phyloP scores from a whole-genome alignment of 306 rosid species.

The Argentina anserina region DNA sequence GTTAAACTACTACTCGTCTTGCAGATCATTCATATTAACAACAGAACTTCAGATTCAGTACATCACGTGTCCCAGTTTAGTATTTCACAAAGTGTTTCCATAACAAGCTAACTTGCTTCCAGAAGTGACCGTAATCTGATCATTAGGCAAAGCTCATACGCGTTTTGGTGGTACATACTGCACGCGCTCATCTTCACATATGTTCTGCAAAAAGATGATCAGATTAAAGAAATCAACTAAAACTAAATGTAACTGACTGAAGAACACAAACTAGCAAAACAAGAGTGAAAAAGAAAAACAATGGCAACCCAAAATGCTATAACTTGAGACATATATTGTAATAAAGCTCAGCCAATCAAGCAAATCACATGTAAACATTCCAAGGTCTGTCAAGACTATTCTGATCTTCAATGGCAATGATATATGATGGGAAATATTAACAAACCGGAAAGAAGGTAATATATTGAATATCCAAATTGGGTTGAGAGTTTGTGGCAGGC shows the following conservation, averaged over 20 bases:
- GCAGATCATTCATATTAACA: neutral
- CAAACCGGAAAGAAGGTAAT: neutral
- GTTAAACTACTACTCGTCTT: neutral
- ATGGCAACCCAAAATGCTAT: neutral
- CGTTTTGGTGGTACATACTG: constrained; percentile 77
- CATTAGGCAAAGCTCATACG: constrained; percentile 18
- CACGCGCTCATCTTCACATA: constrained; percentile 73
- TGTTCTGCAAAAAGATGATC: constrained; percentile 43
- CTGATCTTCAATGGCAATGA: neutral
- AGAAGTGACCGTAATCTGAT: neutral
- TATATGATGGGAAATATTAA: neutral
- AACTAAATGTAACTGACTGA: neutral
- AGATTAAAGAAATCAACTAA: neutral
- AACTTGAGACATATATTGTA: too few species aligned
- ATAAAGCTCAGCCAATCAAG: too few species aligned
- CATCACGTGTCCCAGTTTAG: neutral
- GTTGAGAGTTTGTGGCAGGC: too few species aligned
- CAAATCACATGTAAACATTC: neutral
- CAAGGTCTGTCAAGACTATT: neutral
- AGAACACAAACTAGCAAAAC: neutral
- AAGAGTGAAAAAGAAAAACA: neutral
- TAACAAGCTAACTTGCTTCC: neutral
- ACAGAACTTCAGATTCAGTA: neutral
- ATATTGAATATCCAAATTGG: too few species aligned
- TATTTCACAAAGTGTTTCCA: neutral